Conservation (phyloP, 2,329 filamentous ascomycete species). For the Didymella segeticola region DNA sequence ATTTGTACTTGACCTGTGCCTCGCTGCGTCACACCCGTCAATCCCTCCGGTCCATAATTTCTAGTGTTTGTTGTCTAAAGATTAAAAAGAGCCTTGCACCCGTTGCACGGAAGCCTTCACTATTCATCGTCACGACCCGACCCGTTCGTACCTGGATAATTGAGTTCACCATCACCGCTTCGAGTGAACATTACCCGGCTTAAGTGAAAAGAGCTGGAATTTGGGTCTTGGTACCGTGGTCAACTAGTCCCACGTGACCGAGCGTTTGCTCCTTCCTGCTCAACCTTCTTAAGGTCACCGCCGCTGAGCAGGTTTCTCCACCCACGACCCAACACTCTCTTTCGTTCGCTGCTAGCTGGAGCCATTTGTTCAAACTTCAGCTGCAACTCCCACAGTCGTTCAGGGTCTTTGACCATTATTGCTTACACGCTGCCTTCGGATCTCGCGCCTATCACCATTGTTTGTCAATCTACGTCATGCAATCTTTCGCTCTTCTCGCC, state of each 20-base stretch:
- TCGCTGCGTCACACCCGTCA: conserved; percentile 30
- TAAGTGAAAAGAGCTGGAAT: conserved; percentile 16
- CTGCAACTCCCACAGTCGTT: conserved; percentile 6
- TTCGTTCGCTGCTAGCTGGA: background rate
- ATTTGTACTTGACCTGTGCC: conserved; percentile 35
- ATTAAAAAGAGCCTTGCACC: conserved; percentile 17
- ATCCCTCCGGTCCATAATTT: conserved; percentile 20
- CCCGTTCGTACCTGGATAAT: background rate
- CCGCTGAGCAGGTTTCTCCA: conserved; percentile 6
- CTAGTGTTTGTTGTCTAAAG: conserved; percentile 13
- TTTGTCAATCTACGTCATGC: conserved; percentile 28
- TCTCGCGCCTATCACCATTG: conserved; percentile 2
- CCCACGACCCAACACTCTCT: background rate
- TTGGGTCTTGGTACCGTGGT: conserved; percentile 1
- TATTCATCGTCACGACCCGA: conserved; percentile 3
- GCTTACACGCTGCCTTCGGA: background rate
- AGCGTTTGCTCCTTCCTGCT: conserved; percentile 21
- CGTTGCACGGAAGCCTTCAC: conserved; percentile 6
- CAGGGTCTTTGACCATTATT: conserved; percentile 10
- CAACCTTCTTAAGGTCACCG: conserved; percentile 14
- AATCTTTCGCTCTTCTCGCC: conserved; percentile 26
- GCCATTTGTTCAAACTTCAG: conserved; percentile 8
- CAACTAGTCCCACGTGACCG: conserved; percentile 8
- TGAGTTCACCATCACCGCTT: conserved; percentile 3
- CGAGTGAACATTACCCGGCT: conserved; percentile 1